Conservation (phyloP, 75 land plant genomes). For the Pseudotsuga menziesii region DNA sequence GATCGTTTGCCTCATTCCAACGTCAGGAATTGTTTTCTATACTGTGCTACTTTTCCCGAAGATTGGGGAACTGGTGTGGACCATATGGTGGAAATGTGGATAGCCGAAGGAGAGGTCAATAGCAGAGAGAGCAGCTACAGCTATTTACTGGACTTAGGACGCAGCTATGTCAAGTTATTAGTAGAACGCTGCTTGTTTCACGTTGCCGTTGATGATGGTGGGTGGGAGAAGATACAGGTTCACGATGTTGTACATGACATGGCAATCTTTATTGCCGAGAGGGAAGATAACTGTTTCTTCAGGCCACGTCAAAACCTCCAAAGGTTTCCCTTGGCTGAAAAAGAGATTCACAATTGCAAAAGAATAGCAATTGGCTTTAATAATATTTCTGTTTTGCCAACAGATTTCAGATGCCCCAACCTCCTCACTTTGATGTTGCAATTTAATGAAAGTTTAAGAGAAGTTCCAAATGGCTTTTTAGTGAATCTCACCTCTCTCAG, state of each 20-base stretch:
- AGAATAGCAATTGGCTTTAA: not conserved
- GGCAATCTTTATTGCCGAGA: not conserved
- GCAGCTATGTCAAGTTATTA: not conserved
- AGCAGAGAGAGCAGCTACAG: not conserved
- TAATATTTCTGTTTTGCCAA: not conserved
- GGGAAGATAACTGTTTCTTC: not conserved
- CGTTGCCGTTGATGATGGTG: not conserved
- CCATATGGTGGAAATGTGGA: not conserved
- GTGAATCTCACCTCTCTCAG: not conserved
- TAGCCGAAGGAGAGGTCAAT: not conserved
- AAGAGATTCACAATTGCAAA: not conserved
- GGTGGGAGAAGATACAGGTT: not conserved
- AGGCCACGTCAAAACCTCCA: too few species aligned
- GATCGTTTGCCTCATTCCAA: too few species aligned
- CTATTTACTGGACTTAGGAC: not conserved
- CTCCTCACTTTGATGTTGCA: not conserved
- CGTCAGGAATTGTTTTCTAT: not conserved
- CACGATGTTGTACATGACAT: not conserved
- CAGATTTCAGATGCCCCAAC: not conserved
- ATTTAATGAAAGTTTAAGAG: not conserved
- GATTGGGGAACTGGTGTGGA: not conserved
- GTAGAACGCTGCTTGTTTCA: not conserved
- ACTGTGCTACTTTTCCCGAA: slow-evolving; percentile 1
- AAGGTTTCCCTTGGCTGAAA: not conserved
- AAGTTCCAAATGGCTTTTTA: not conserved